These are phyloP conservation scores for Mycena leptocephala DNA, from an alignment of 768 basidiomycete species.

Conservation along the genomic window DNA sequence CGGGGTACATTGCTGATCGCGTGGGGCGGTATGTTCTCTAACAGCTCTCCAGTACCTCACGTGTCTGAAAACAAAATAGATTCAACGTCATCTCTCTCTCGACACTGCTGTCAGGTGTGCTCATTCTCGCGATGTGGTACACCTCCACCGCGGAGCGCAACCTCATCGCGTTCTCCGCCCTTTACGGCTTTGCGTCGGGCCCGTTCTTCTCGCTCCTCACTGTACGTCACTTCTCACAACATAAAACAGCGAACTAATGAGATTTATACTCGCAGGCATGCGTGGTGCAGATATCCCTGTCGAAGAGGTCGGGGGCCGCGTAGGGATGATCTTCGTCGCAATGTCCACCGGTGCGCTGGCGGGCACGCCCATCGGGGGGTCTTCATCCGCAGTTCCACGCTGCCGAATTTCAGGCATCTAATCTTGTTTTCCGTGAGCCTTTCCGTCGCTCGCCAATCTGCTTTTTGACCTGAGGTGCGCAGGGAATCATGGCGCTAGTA, in stretches of 20 bases:
- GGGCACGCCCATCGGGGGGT: slow-evolving; percentile 43
- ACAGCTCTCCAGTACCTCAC: background rate
- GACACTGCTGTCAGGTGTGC: slow-evolving; percentile 35
- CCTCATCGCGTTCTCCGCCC: slow-evolving; percentile 40
- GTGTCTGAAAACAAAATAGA: slow-evolving; percentile 20
- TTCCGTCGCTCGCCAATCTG: background rate
- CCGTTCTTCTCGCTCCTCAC: slow-evolving; percentile 43
- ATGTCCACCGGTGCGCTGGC: slow-evolving; percentile 45
- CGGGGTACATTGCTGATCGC: slow-evolving; percentile 40
- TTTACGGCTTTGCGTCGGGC: slow-evolving; percentile 45
- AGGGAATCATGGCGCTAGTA: slow-evolving; percentile 29
- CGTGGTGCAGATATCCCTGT: slow-evolving; percentile 42
- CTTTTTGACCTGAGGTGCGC: background rate
- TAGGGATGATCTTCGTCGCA: slow-evolving; percentile 42
- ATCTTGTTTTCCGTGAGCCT: slow-evolving; percentile 43
- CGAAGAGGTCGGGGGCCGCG: slow-evolving; percentile 44
- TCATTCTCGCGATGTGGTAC: slow-evolving; percentile 45
- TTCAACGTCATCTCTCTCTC: slow-evolving; percentile 39
- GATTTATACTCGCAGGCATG: slow-evolving; percentile 31
- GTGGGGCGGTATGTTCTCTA: slow-evolving; percentile 40
- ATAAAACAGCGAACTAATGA: no score
- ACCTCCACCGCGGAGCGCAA: slow-evolving; percentile 38
- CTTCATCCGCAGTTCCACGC: slow-evolving; percentile 36
- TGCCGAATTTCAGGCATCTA: slow-evolving; percentile 40
- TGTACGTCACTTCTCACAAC: slow-evolving; percentile 25